phyloP scores from a whole-genome alignment of 495 filamentous ascomycete species.

The Tuber melanosporum region DNA sequence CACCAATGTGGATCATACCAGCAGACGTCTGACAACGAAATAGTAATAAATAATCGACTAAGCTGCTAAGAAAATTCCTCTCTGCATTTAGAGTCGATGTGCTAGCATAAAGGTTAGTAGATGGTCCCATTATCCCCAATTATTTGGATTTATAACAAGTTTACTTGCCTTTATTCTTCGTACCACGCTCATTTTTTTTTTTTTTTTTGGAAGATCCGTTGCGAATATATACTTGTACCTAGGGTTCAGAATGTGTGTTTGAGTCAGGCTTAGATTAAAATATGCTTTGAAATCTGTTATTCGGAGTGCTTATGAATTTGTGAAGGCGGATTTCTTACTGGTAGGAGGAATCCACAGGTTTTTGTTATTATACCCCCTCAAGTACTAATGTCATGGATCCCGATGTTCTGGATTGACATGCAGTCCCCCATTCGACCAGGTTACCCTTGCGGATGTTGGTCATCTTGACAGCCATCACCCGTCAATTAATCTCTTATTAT shows the following conservation, averaged over 20 bases:
- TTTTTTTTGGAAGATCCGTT: neutral
- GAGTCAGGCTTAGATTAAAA: neutral
- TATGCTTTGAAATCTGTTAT: neutral
- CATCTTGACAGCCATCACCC: neutral
- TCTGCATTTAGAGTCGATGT: neutral
- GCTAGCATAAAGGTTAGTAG: neutral
- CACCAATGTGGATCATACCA: neutral
- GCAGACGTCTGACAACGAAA: neutral
- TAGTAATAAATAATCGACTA: neutral
- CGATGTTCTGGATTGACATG: neutral
- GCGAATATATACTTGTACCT: neutral
- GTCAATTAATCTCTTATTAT: neutral
- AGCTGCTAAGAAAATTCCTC: neutral
- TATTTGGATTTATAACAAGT: neutral
- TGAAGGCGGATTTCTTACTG: constrained; percentile 1
- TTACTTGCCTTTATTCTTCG: neutral
- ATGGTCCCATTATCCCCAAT: neutral
- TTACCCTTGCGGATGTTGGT: neutral
- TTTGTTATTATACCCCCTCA: neutral
- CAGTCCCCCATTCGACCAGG: neutral
- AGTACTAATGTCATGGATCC: neutral
- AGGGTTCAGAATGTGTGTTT: neutral
- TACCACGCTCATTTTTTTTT: neutral
- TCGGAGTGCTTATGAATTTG: neutral
- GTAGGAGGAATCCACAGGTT: neutral